These are phyloP conservation scores for Mycena epipterygia DNA, from an alignment of 768 basidiomycete species.

Conservation along the genomic window DNA sequence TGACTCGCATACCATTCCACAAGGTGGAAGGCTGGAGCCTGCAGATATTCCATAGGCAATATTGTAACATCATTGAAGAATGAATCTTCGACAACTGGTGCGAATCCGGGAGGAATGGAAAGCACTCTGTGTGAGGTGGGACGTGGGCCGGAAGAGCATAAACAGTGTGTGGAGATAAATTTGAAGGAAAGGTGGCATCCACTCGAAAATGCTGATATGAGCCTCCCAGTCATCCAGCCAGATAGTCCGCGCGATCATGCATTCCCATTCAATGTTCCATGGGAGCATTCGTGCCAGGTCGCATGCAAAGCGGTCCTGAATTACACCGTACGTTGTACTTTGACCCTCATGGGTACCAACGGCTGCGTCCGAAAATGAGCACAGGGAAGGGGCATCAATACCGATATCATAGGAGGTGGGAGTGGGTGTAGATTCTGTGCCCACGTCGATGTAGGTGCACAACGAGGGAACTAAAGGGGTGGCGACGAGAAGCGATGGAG, in stretches of 20 bases:
- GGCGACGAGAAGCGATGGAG: background rate
- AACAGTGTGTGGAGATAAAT: conserved; percentile 1
- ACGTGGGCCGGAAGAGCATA: too few species aligned
- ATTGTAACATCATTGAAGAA: too few species aligned
- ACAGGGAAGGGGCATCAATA: background rate
- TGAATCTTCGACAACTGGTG: too few species aligned
- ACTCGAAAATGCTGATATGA: background rate
- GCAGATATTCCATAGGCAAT: too few species aligned
- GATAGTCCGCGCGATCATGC: background rate
- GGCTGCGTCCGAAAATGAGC: background rate
- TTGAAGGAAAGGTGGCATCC: background rate
- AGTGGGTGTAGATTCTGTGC: background rate
- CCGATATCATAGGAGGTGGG: background rate
- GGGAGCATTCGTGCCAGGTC: background rate
- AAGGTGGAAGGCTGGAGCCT: too few species aligned
- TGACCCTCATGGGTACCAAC: background rate
- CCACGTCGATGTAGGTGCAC: background rate
- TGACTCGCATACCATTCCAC: too few species aligned
- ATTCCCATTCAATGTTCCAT: background rate
- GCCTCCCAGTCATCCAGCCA: background rate
- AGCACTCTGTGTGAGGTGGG: too few species aligned
- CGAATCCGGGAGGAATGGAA: too few species aligned
- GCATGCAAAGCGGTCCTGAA: background rate
- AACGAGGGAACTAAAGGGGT: background rate
- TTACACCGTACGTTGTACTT: background rate